These are phyloP conservation scores for Nigrograna mackinnonii DNA, from an alignment of 2,329 filamentous ascomycete species.

Conservation along the genomic window DNA sequence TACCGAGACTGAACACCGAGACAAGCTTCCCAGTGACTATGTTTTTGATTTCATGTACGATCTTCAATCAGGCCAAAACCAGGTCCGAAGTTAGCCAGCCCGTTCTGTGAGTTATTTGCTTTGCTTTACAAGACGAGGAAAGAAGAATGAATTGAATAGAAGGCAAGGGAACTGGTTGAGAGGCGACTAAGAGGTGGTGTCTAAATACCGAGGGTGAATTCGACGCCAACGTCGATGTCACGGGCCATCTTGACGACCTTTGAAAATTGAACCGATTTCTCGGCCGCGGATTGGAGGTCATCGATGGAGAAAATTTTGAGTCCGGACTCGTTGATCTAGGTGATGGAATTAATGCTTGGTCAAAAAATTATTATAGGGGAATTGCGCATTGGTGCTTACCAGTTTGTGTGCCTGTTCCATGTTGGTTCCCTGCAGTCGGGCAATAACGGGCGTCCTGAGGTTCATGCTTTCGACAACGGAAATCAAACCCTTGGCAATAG, in stretches of 20 bases:
- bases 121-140: no score
- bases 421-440: conserved; percentile 97
- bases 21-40: no score
- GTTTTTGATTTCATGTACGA: no score
- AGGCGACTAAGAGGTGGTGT: no score
- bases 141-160: no score
- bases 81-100: no score
- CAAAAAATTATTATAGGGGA: no score
- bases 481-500: conserved; percentile 94
- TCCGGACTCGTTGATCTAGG: conserved; percentile 87
- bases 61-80: no score
- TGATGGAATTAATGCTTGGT: background rate
- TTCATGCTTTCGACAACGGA: conserved; percentile 93
- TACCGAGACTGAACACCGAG: no score
- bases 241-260: conserved; percentile 99
- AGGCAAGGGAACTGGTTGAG: no score
- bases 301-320: conserved; percentile 99
- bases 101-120: no score
- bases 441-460: conserved; percentile 95
- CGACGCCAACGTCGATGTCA: conserved; percentile 93
- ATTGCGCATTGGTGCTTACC: conserved; percentile 54
- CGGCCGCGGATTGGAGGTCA: conserved; percentile 93
- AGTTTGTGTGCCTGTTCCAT: conserved; percentile 89
- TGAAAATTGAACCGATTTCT: conserved; percentile 98
- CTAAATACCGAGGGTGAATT: conserved; percentile 72